Evolutionary conservation across 129 eudicot species (phyloP).

Genomic region (Helianthus tuberosus): DNA sequence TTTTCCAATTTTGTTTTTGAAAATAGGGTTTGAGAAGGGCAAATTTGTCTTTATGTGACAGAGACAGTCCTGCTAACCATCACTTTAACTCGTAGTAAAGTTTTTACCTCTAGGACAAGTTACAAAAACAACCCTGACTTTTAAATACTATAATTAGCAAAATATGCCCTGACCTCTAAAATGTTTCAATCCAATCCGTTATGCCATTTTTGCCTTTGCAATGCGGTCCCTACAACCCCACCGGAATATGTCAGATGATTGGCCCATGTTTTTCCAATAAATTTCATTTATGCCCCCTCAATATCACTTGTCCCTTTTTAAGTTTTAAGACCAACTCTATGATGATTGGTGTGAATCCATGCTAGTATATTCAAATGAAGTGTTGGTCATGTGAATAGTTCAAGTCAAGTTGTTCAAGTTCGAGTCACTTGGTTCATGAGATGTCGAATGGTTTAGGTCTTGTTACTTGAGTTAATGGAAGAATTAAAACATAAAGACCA

Average conservation of each 20-base stretch:
- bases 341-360: too few species aligned
- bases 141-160: constrained; percentile 28
- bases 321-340: too few species aligned
- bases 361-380: too few species aligned
- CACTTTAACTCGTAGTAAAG: constrained; percentile 23
- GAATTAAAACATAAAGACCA: too few species aligned
- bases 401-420: too few species aligned
- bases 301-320: background rate
- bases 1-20: too few species aligned
- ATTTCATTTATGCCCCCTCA: background rate
- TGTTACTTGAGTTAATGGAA: too few species aligned
- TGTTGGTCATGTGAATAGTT: too few species aligned
- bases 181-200: constrained; percentile 38
- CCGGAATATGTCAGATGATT: constrained; percentile 28
- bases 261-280: background rate
- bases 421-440: too few species aligned
- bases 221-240: constrained; percentile 28
- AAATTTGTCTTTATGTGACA: constrained; percentile 21
- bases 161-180: constrained; percentile 35
- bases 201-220: constrained; percentile 25
- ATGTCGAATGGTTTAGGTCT: too few species aligned
- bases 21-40: background rate
- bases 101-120: constrained; percentile 26
- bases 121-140: constrained; percentile 33
- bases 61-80: constrained; percentile 26